Base-by-base conservation (phyloP, 2,329 filamentous ascomycete genomes). In the Rhinocladiella similis region DNA sequence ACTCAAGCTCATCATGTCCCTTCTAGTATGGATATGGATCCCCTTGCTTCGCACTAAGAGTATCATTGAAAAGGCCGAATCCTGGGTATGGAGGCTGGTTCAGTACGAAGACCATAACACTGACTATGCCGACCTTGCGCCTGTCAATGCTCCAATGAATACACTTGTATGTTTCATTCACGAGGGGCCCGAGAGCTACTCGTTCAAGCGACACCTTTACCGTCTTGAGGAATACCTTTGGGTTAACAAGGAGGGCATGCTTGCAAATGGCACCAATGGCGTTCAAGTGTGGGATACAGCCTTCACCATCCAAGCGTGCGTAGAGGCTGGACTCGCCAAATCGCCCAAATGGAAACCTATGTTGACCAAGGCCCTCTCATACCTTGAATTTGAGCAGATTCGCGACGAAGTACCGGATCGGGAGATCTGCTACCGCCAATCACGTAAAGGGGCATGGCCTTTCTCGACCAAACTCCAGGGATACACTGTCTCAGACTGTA, bases 261-360 rank as follows among this genome's bases (percentile, higher is more conserved):
- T 97, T 47, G 88, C 88, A 73, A 97, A 97, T 66, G 94, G 94
- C 36, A 99, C 94, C 7, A 97, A 99, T 65, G 94, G 94, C n/a
- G 92, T 97, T 1, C 94, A 99, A 72, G 89, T 86, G 62, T 99
- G 94, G 94, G 94, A 99, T 69, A 99, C 94, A 0, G 83, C 91
- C 0, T 97, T 97, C 69, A 77, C 88, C 16, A 90, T 97, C 33
- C 91, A 96, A 71, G 87, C 90, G 1, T 83, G 90, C 5, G 83
- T 90, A 50, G 89, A 90, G 47, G 86, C 90, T 5, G 91, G 89
- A 0, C 81, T 97, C 22, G 86, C 88, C n/a, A 76, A 86, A 27
- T 85, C 95, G 47, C 79, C 85, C 12, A 85, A 87, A 65, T 97
- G 90, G 85, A 83, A 82, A 38, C 86, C 88, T 0, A 95, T 97